Evolutionary conservation across 441 rosid genomes (phyloP), one percentile per base, ranked within the genome.

Genomic region (Viola pubescens): DNA sequence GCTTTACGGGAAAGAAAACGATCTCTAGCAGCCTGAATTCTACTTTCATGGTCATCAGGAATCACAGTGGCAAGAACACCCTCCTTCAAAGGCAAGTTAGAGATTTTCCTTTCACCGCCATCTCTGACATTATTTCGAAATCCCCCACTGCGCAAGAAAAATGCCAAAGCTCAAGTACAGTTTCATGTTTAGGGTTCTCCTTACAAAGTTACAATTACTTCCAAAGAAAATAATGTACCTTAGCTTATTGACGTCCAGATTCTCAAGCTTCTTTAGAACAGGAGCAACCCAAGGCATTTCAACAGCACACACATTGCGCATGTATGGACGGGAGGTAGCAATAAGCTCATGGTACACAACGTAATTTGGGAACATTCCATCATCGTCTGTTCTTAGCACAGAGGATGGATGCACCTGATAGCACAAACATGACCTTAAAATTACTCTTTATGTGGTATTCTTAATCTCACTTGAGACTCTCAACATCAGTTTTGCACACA

Each of bases 391-490:
- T 62, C 56, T 74, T 55, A 94, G 73, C 61, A 70, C 89, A 8
- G 98, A 90, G 12, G 95, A 81, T 53, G 98, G 98, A 64, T 94
- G 94, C 71, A 89, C 95, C 97, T 92, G 60, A 37, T 50, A 77
- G 47, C 53, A 72, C 62, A 51, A 63, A 46, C 34, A 26, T 26
- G 34, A 26, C 34, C 3, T 26, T 26, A 26, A 1, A 26, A 26
- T 26, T 26, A 26, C 3, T 26, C 34, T 26, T 26, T 26, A 26
- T 2, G 34, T 26, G 34, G 34, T 26, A 26, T 26, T 26, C 34
- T 1, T 26, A 26, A 26, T 26, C 34, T 26, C 2, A 26, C 34
- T 26, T 26, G 34, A 1, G 34, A 26, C 34, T 26, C 34, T 26
- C 34, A 2, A 26, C 34, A 2, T 26, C 34, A 26, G 3, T 26